phyloP scores from a whole-genome alignment of 345 rosid species.

The Boechera retrofracta region DNA sequence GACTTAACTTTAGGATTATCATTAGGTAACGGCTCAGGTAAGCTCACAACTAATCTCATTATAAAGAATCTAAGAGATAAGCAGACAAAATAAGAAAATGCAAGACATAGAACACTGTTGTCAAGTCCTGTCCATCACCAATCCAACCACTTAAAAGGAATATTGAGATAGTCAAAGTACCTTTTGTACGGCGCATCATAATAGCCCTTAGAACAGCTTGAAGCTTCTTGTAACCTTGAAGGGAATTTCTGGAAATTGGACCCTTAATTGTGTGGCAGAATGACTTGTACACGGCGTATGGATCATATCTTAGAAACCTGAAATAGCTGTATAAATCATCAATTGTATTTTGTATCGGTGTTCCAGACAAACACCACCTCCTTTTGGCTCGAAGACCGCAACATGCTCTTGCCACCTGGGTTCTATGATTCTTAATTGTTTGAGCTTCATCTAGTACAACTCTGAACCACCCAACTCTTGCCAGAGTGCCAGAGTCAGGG shows the following conservation, averaged over 20 bases:
- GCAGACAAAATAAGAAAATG: slow-evolving; percentile 4
- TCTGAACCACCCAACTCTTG: slow-evolving; percentile 82
- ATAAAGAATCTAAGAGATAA: slow-evolving; percentile 3
- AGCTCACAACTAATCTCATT: slow-evolving; percentile 26
- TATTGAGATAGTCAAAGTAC: slow-evolving; percentile 50
- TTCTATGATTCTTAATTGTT: slow-evolving; percentile 95
- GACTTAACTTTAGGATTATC: slow-evolving; percentile 20
- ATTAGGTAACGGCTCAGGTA: slow-evolving; percentile 17
- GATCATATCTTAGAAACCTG: slow-evolving; percentile 90
- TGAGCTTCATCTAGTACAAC: slow-evolving; percentile 98
- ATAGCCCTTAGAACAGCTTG: slow-evolving; percentile 85
- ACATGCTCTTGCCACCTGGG: slow-evolving; percentile 98
- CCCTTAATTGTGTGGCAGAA: slow-evolving; percentile 69
- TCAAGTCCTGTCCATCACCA: slow-evolving; percentile 22
- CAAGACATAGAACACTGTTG: neutral
- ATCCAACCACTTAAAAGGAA: slow-evolving; percentile 6
- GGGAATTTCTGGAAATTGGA: slow-evolving; percentile 72
- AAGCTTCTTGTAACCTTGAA: slow-evolving; percentile 88
- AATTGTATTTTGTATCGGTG: slow-evolving; percentile 90
- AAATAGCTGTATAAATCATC: slow-evolving; percentile 97
- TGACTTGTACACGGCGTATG: slow-evolving; percentile 70
- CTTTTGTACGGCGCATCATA: slow-evolving; percentile 99
- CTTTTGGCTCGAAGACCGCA: slow-evolving; percentile 92
- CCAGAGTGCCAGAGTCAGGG: slow-evolving; percentile 71
- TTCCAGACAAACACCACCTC: slow-evolving; percentile 99